Evolutionary conservation across 805 yeast genomes (phyloP).

Genomic region (Teunomyces funiuensis): DNA sequence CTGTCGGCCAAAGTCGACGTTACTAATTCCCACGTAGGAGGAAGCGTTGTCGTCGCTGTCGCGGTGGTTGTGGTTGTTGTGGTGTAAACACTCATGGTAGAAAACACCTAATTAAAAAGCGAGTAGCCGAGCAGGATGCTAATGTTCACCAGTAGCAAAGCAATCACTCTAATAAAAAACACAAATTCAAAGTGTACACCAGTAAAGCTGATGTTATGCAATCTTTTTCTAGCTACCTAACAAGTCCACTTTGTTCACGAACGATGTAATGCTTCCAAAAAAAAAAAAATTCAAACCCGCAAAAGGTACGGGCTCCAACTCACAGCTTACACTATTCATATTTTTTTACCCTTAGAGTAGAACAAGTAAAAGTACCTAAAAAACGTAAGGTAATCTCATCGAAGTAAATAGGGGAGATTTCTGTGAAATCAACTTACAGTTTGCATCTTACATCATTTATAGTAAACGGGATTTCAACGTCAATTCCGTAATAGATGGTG

Average conservation of each 20-base stretch:
- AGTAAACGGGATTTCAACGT: too few species aligned
- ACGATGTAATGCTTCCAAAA: background rate
- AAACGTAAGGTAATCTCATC: too few species aligned
- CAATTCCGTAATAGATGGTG: too few species aligned
- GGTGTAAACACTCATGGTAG: conserved; percentile 2
- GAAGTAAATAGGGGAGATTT: too few species aligned
- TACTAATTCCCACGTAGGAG: conserved; percentile 39
- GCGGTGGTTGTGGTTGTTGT: conserved; percentile 29
- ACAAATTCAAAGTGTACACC: background rate
- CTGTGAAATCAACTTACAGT: too few species aligned
- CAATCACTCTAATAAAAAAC: background rate
- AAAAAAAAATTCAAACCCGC: conserved; percentile 2
- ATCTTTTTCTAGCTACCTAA: too few species aligned
- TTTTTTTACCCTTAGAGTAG: background rate
- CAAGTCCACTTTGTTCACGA: conserved; percentile 3
- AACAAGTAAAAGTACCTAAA: too few species aligned
- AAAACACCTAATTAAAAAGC: background rate
- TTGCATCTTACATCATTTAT: too few species aligned
- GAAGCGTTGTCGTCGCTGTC: conserved; percentile 27
- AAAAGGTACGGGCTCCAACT: conserved; percentile 3
- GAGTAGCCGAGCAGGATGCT: background rate
- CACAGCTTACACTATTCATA: background rate
- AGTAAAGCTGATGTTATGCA: background rate
- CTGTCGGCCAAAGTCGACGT: conserved; percentile 31
- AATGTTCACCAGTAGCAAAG: background rate